These are phyloP conservation scores for Phytophthora litchii DNA, from an alignment of 352 stramenopile genomes.

Conservation along the genomic window DNA sequence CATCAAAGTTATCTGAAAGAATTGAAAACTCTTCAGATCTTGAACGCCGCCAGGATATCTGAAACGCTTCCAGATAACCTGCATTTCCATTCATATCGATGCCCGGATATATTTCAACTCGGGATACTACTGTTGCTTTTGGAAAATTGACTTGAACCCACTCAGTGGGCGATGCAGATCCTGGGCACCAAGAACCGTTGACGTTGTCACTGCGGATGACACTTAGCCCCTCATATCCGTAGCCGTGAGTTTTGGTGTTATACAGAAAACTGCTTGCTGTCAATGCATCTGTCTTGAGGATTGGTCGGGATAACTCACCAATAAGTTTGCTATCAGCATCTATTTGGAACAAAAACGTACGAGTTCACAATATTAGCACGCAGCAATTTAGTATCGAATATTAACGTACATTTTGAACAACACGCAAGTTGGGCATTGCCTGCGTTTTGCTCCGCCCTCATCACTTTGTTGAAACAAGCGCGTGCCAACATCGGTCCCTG, in stretches of 20 bases:
- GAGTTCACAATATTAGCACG: background rate
- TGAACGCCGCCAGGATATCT: slow-evolving; percentile 18
- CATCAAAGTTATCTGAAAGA: background rate
- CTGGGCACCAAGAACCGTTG: slow-evolving; percentile 48
- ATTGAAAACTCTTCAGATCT: slow-evolving; percentile 3
- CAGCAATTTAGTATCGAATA: slow-evolving; percentile 10
- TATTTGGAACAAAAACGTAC: slow-evolving; percentile 1
- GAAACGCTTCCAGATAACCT: slow-evolving; percentile 25
- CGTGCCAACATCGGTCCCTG: slow-evolving; percentile 12
- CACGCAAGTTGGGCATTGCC: slow-evolving; percentile 40
- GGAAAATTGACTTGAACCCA: slow-evolving; percentile 58
- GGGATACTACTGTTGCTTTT: slow-evolving; percentile 45
- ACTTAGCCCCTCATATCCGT: slow-evolving; percentile 42
- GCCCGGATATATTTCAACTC: slow-evolving; percentile 33
- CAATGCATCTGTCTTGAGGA: slow-evolving; percentile 13
- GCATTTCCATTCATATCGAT: slow-evolving; percentile 16
- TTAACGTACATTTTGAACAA: slow-evolving; percentile 43
- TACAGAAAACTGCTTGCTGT: slow-evolving; percentile 37
- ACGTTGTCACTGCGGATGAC: slow-evolving; percentile 30
- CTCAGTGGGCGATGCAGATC: slow-evolving; percentile 22
- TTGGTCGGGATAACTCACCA: slow-evolving; percentile 9
- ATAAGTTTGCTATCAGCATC: slow-evolving; percentile 27
- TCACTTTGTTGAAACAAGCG: slow-evolving; percentile 13
- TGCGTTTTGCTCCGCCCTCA: slow-evolving; percentile 30
- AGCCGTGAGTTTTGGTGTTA: slow-evolving; percentile 48